Evolutionary conservation across 106 monocot genomes (phyloP).

Genomic region (Apostasia shenzhenica): DNA sequence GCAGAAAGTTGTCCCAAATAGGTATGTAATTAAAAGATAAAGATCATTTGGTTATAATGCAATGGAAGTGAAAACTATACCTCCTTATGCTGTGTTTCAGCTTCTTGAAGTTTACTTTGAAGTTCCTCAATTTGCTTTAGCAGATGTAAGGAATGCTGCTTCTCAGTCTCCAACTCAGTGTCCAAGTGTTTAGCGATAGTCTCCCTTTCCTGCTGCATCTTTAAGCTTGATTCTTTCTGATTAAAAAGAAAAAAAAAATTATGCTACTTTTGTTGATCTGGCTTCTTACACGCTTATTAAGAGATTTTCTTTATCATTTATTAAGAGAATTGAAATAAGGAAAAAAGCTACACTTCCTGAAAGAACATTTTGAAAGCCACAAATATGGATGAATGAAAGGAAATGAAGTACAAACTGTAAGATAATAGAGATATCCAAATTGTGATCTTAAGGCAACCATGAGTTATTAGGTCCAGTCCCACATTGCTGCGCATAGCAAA

Average conservation of each 20-base stretch:
- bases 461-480: too few species aligned
- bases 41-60: neutral
- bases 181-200: slow-evolving; percentile 17
- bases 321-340: neutral
- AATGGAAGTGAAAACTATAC: neutral
- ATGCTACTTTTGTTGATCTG: neutral
- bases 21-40: neutral
- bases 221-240: slow-evolving; percentile 43
- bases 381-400: too few species aligned
- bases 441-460: too few species aligned
- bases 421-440: too few species aligned
- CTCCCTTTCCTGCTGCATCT: slow-evolving; percentile 35
- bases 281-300: too few species aligned
- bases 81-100: slow-evolving; percentile 40
- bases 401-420: neutral
- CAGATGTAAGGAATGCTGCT: slow-evolving; percentile 19
- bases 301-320: too few species aligned
- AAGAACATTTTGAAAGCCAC: neutral
- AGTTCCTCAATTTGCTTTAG: slow-evolving; percentile 53
- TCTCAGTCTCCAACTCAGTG: slow-evolving; percentile 29
- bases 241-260: slow-evolving; percentile 6
- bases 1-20: neutral
- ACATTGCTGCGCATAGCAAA: too few species aligned
- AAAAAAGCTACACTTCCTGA: too few species aligned
- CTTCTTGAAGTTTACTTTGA: slow-evolving; percentile 34